Conservation (phyloP, 148 eudicot species). For the Cornus kousa region DNA sequence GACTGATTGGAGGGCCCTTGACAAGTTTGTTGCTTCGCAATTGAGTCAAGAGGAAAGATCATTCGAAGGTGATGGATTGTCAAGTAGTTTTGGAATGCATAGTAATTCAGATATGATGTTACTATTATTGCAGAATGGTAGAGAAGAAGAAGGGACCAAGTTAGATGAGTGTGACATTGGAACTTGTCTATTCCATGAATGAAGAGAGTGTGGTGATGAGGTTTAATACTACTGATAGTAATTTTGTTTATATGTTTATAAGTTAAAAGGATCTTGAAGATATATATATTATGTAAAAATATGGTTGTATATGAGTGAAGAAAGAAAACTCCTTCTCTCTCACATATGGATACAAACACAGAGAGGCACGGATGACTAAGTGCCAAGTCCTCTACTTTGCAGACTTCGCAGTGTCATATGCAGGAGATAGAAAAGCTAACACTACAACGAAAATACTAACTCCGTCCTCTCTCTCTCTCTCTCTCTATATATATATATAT, state of each 20-base stretch:
- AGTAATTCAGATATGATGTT: conserved; percentile 40
- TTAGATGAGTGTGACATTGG: conserved; percentile 55
- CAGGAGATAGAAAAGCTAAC: neutral
- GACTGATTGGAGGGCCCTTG: conserved; percentile 80
- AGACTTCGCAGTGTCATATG: neutral
- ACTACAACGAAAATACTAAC: too few relatives aligned
- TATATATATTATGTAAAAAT: conserved; percentile 1
- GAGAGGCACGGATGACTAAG: too few relatives aligned
- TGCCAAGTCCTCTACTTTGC: too few relatives aligned
- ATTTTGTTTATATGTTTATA: neutral
- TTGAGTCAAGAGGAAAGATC: conserved; percentile 51
- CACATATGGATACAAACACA: neutral
- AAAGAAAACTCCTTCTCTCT: neutral
- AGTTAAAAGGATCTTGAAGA: neutral
- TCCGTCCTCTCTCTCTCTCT: too few relatives aligned
- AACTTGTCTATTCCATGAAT: conserved; percentile 61
- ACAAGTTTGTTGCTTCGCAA: conserved; percentile 85
- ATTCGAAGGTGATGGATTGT: neutral
- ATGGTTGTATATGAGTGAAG: conserved; percentile 18
- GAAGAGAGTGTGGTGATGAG: conserved; percentile 25
- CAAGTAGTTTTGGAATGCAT: conserved; percentile 19
- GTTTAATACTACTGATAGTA: neutral
- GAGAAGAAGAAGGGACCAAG: conserved; percentile 39
- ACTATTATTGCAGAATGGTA: conserved; percentile 48
- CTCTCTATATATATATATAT: too few relatives aligned